Evolutionary conservation across 805 yeast species (phyloP).

Genomic region (Blastobotrys attinorum): DNA sequence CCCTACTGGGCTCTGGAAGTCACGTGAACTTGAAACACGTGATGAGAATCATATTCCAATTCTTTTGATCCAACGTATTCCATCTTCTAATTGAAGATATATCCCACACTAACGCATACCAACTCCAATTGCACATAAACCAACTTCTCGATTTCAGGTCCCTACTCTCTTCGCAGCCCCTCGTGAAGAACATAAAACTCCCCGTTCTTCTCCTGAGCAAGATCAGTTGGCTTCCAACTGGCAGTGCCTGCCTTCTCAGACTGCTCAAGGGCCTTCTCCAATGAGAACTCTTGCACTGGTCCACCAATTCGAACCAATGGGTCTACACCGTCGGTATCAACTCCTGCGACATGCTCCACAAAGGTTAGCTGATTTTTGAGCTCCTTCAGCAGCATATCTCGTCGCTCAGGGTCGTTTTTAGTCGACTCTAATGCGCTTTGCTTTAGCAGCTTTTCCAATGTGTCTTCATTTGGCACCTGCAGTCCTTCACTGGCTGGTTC

Average conservation of each 20-base stretch:
- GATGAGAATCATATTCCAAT: too few relatives aligned
- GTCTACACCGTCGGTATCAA: slow-evolving; percentile 26
- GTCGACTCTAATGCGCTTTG: slow-evolving; percentile 23
- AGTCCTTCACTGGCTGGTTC: slow-evolving; percentile 11
- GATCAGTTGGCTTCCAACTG: slow-evolving; percentile 25
- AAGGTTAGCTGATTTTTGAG: slow-evolving; percentile 31
- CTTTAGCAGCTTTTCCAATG: slow-evolving; percentile 21
- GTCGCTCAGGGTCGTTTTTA: slow-evolving; percentile 11
- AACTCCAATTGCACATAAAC: too few relatives aligned
- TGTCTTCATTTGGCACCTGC: slow-evolving; percentile 19
- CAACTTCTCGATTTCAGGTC: too few relatives aligned
- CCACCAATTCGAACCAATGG: slow-evolving; percentile 28
- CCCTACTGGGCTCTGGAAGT: too few relatives aligned
- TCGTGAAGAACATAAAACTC: slow-evolving; percentile 25
- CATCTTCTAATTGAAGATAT: too few relatives aligned
- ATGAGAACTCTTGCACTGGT: slow-evolving; percentile 10
- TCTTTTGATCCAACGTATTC: too few relatives aligned
- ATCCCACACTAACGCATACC: too few relatives aligned
- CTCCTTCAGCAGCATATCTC: slow-evolving; percentile 20
- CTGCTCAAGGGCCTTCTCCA: slow-evolving; percentile 9
- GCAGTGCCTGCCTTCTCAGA: slow-evolving; percentile 4
- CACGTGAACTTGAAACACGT: too few relatives aligned
- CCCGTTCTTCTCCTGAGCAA: slow-evolving; percentile 21
- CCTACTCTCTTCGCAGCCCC: slow-evolving; percentile 3
- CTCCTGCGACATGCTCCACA: slow-evolving; percentile 31